These are phyloP conservation scores for Monosporozyma aerobia DNA, from an alignment of 805 yeast species.

Conservation along the genomic window DNA sequence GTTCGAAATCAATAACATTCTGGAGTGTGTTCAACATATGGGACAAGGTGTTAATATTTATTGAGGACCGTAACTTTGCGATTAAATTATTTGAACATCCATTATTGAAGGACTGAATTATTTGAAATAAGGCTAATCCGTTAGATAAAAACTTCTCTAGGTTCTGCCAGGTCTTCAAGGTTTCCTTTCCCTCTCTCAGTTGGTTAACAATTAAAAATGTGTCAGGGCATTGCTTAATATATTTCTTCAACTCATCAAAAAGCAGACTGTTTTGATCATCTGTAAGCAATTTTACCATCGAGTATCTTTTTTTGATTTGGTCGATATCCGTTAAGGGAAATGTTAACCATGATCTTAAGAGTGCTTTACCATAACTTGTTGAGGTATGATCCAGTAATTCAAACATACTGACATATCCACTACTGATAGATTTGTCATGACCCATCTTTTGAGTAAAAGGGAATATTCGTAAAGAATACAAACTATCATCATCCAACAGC, in stretches of 20 bases:
- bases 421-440: conserved; percentile 8
- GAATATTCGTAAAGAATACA: conserved; percentile 19
- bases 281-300: conserved; percentile 22
- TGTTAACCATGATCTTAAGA: conserved; percentile 29
- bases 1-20: conserved; percentile 32
- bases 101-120: conserved; percentile 8
- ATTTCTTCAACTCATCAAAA: conserved; percentile 14
- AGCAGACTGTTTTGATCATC: conserved; percentile 12
- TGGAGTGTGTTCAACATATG: conserved; percentile 16
- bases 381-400: conserved; percentile 16
- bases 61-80: conserved; percentile 4
- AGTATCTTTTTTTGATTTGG: conserved; percentile 25
- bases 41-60: conserved; percentile 8
- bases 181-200: conserved; percentile 23
- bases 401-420: conserved; percentile 15
- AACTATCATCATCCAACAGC: conserved; percentile 21
- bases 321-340: conserved; percentile 28
- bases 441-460: conserved; percentile 10
- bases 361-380: conserved; percentile 25
- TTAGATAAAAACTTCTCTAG: conserved; percentile 19
- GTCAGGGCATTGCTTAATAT: conserved; percentile 26
- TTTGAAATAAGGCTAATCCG: conserved; percentile 10
- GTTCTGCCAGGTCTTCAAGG: conserved; percentile 25
- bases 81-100: conserved; percentile 7
- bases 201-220: conserved; percentile 16